phyloP scores from a whole-genome alignment of 225 moss, liverwort and hornwort genomes.

The Pleurozium schreberi region DNA sequence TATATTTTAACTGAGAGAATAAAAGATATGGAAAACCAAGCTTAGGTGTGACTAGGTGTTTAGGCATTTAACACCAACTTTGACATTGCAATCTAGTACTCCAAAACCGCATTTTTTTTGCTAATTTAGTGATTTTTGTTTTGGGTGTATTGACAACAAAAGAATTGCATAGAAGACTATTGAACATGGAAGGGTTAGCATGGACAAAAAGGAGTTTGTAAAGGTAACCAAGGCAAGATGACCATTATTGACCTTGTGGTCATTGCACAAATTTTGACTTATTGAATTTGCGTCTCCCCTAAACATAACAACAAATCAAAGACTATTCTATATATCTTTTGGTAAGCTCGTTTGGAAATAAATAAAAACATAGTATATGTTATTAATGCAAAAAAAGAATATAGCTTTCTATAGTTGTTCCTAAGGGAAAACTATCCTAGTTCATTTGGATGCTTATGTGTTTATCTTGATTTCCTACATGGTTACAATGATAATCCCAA shows the following conservation, averaged over 20 bases:
- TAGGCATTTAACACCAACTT: not conserved
- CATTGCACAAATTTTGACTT: not conserved
- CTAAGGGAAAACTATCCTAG: not conserved
- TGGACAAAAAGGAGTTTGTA: not conserved
- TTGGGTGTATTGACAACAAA: rapidly evolving
- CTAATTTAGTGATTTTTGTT: not conserved
- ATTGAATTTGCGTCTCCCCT: not conserved
- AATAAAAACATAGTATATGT: not conserved
- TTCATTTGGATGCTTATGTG: not conserved
- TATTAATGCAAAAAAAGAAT: rapidly evolving
- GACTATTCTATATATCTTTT: too few relatives aligned
- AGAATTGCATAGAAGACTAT: not conserved
- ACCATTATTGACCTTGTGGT: rapidly evolving
- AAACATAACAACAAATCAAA: not conserved
- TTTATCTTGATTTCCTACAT: not conserved
- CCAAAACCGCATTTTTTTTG: not conserved
- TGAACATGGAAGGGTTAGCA: not conserved
- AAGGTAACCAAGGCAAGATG: not conserved
- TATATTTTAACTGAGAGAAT: not conserved
- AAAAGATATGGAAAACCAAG: not conserved
- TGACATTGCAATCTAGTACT: rapidly evolving
- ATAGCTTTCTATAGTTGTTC: not conserved
- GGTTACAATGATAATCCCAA: not conserved
- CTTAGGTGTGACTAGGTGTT: not conserved
- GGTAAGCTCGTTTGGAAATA: not conserved